Evolutionary conservation across 208 protist genomes (phyloP).

Genomic region (Crithidia acanthocephali): DNA sequence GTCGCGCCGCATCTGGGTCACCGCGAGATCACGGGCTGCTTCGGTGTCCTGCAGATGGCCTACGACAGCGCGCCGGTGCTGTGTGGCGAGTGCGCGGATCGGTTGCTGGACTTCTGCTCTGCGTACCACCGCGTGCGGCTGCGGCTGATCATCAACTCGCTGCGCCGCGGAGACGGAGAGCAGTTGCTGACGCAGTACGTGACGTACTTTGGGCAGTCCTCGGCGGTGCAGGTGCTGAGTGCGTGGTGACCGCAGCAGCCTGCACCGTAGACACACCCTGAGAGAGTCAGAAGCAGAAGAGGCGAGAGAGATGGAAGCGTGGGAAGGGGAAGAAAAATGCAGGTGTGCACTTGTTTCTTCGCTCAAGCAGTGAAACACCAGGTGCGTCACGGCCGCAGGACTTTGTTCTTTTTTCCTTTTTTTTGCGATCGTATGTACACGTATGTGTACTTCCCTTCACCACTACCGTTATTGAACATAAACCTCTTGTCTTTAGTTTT

Average conservation of each 20-base stretch:
- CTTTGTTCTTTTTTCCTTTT: too few species aligned
- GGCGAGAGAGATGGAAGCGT: neutral
- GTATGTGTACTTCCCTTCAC: too few species aligned
- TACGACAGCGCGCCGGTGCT: constrained; percentile 42
- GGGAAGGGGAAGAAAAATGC: too few species aligned
- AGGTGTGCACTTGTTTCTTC: too few species aligned
- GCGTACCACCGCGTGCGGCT: constrained; percentile 91
- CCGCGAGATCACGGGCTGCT: constrained; percentile 53
- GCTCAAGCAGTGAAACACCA: neutral
- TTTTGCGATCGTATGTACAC: too few species aligned
- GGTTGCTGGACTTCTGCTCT: constrained; percentile 74
- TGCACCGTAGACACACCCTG: neutral
- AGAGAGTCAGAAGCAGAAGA: neutral
- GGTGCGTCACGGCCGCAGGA: neutral
- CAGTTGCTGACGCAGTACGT: constrained; percentile 62
- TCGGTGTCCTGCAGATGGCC: constrained; percentile 56
- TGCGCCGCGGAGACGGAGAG: constrained; percentile 38
- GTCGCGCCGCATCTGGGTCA: constrained; percentile 52
- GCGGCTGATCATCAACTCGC: constrained; percentile 60
- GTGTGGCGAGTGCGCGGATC: constrained; percentile 52
- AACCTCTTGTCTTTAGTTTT: neutral
- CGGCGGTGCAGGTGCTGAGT: constrained; percentile 33
- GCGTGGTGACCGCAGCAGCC: constrained; percentile 3
- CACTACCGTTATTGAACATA: too few species aligned
- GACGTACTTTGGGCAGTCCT: constrained; percentile 68